Evolutionary conservation across 352 stramenopile genomes (phyloP).

Genomic region (Albugo laibachii): DNA sequence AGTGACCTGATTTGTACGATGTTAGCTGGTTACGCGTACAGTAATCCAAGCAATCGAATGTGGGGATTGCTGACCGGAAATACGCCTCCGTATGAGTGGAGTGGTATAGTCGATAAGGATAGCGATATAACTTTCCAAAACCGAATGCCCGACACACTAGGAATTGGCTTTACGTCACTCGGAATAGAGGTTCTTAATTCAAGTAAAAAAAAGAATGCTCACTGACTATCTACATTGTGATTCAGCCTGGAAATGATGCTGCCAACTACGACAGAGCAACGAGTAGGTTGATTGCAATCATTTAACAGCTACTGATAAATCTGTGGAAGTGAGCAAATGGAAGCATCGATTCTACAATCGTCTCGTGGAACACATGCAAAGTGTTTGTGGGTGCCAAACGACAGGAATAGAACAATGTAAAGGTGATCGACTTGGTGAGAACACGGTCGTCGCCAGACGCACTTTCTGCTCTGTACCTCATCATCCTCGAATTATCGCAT

Average conservation of each 20-base stretch:
- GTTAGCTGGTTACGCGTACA: conserved; percentile 6
- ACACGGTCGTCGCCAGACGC: no score
- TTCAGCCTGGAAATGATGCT: conserved; percentile 65
- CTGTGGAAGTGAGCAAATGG: conserved; percentile 29
- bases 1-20: not conserved
- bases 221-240: not conserved
- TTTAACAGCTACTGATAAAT: not conserved
- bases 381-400: conserved; percentile 28
- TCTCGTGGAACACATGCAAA: conserved; percentile 25
- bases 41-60: conserved; percentile 79
- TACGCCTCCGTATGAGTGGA: conserved; percentile 27
- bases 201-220: not conserved
- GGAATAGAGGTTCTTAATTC: conserved; percentile 33
- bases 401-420: conserved; percentile 2
- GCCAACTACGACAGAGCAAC: conserved; percentile 47
- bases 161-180: conserved; percentile 67
- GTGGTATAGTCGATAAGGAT: conserved; percentile 31
- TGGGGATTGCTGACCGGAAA: conserved; percentile 68
- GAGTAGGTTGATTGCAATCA: conserved; percentile 17
- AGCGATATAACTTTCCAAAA: conserved; percentile 56
- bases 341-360: conserved; percentile 35
- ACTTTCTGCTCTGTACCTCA: conserved; percentile 18
- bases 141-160: conserved; percentile 28
- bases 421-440: no score
- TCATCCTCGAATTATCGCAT: conserved; percentile 54